These are phyloP conservation scores for Trifolium repens DNA, from an alignment of 306 rosid species.

Conservation along the genomic window DNA sequence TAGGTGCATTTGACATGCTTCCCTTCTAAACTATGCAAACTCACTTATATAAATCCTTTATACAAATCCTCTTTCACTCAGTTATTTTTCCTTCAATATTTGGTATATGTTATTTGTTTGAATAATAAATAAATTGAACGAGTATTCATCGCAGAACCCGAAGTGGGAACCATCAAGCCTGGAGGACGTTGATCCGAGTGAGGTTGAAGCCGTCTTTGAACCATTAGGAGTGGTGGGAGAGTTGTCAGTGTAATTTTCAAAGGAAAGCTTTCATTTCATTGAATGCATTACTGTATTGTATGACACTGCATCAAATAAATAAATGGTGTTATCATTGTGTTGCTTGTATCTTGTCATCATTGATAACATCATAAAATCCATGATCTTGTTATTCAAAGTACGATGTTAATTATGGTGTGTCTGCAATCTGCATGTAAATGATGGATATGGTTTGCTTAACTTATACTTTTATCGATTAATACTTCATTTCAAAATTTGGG, in stretches of 20 bases:
- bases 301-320: slow-evolving; percentile 45
- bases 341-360: slow-evolving; percentile 27
- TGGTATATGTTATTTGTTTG: slow-evolving; percentile 21
- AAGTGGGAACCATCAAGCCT: slow-evolving; percentile 79
- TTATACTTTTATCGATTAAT: not conserved
- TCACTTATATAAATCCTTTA: slow-evolving; percentile 8
- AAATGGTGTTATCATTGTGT: slow-evolving; percentile 30
- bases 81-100: not conserved
- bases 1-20: slow-evolving; percentile 12
- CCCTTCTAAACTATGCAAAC: slow-evolving; percentile 4
- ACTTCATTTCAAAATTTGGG: not conserved
- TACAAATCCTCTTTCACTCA: not conserved
- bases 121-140: slow-evolving; percentile 2
- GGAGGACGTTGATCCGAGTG: slow-evolving; percentile 67
- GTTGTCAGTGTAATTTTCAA: slow-evolving; percentile 49
- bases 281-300: slow-evolving; percentile 36
- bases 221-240: slow-evolving; percentile 65
- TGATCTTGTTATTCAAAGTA: slow-evolving; percentile 36
- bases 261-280: slow-evolving; percentile 23
- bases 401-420: slow-evolving; percentile 21
- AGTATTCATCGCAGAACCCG: slow-evolving; percentile 67
- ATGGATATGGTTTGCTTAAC: slow-evolving; percentile 6
- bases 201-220: slow-evolving; percentile 67
- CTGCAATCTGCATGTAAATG: slow-evolving; percentile 19
- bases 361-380: slow-evolving; percentile 12